Percentiles rank a stretch among this genome's conserved stretches.
Conservation (phyloP, 163 green algal species). For the Dunaliella salina region DNA sequence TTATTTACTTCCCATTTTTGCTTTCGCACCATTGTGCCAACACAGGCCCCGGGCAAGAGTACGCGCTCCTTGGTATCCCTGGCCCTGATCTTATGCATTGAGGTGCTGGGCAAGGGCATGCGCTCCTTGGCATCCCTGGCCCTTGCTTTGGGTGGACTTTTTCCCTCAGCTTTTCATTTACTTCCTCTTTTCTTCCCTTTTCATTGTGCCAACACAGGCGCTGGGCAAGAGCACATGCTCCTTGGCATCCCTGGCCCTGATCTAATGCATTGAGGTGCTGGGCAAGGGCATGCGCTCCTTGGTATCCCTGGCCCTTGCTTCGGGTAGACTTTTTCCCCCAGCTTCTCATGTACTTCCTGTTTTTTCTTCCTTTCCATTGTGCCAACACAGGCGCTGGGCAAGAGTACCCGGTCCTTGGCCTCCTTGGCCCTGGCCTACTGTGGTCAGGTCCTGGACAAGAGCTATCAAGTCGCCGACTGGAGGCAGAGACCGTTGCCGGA, state of each 20-base stretch:
- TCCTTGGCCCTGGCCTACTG: conserved; percentile 73
- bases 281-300: conserved; percentile 43
- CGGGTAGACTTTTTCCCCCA: no score
- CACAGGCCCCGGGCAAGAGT: not conserved
- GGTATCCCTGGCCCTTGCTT: conserved; percentile 74
- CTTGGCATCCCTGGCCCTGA: conserved; percentile 74
- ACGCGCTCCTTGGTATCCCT: conserved; percentile 66
- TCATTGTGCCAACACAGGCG: not conserved
- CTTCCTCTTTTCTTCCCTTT: no score
- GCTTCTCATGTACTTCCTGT: no score
- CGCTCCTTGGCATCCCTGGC: conserved; percentile 75
- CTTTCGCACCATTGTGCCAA: no score
- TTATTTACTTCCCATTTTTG: no score
- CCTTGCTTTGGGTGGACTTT: conserved; percentile 64
- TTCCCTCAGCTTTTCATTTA: no score
- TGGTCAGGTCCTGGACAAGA: conserved; percentile 60
- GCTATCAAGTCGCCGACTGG: conserved; percentile 3
- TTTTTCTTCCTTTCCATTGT: no score
- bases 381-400: not conserved
- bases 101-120: conserved; percentile 56
- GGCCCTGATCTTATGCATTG: conserved; percentile 64
- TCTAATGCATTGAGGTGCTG: conserved; percentile 64
- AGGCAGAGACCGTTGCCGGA: conserved; percentile 36
- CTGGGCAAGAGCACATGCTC: conserved; percentile 20
- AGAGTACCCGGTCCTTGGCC: conserved; percentile 47